Base-by-base conservation (phyloP, 2,329 filamentous ascomycete genomes). In the Ophiostoma ulmi region DNA sequence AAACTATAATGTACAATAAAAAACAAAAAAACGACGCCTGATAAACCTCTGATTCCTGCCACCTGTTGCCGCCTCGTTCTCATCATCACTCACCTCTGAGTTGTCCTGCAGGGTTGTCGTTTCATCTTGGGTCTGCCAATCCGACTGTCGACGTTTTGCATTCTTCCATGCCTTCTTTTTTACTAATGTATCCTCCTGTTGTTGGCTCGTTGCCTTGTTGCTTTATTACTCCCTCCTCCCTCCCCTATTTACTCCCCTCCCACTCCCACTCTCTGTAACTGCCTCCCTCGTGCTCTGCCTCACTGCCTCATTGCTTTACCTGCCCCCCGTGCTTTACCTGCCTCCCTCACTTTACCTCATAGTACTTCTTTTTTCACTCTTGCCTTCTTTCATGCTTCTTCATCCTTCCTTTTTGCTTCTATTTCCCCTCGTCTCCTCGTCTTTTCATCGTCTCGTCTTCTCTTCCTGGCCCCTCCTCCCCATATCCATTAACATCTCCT, bases 51-150 rank as follows among this genome's bases (percentile, higher is more conserved):
- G 44, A 17, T 48, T 48, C 14, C 20, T 17, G 44, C 17, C 44
- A n/a, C 44, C 66, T 77, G 75, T 76, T 75, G 76, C 77, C 78
- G 75, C 78, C 77, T 79, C 78, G 78, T 78, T 38, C 52, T 64
- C 55, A 58, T 70, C 63, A 38, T 61, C 36, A 66, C 64, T 44
- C 64, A 36, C 63, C 69, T 78, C 78, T 74, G 52, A 58, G 58
- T 63, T 77, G 76, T 78, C 77, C 78, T 77, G 80, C 80, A 81
- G 81, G 79, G 79, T 78, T 79, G 77, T 77, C 77, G 81, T 83
- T 83, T 83, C 81, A 83, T 75, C 77, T 79, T 79, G 76, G 77
- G 75, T 76, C 77, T 78, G 76, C 79, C 77, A 78, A 77, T 79
- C 77, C 74, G 76, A 78, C 73, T 77, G 74, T 77, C 73, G 35